Evolutionary conservation across 257 asterid genomes (phyloP), one percentile per base, ranked within the genome.

Genomic region (Solanum clarkiae): DNA sequence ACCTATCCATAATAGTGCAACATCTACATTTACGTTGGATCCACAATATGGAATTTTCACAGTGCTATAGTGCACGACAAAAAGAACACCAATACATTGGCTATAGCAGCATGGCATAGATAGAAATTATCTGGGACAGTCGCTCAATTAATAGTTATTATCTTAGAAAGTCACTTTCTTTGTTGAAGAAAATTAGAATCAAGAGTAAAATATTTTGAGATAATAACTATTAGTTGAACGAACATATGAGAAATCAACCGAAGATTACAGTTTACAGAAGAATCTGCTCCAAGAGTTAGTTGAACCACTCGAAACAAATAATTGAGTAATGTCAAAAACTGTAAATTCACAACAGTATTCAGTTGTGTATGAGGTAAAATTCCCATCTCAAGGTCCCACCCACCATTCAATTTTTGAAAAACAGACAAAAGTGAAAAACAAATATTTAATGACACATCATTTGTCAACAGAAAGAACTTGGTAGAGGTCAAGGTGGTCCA

Each of bases 1-100:
- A 45, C 97, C 99, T 96, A 85, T 55, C 65, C 80, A 65, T 15
- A 71, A 77, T n/a, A 72, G 10, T 53, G 17, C 83, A 53, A 79
- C 6, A 16, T 79, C 18, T 4, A 79, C 29, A 65, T 53, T 32
- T 16, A 79, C 9, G 15, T 79, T 53, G 29, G 49, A 79, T 75
- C 47, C 2, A 29, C 44, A 18, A 36, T 49, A 79, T 7, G 29
- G 12, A 51, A 24, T 17, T 77, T 77, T 24, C 63, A 26, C 49
- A 79, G 3, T 53, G 53, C 29, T 79, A 53, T 8, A 9, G 7
- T 53, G 65, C 83, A 79, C 83, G 0, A 79, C 42, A 36, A 26
- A 53, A 53, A 53, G 10, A 53, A 16, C 65, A n/a, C 12, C 18
- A 75, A 26, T 16, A 18, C 8, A 14, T 75, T 4, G 16, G 82